Base-by-base conservation (phyloP, 1,284 basidiomycete genomes). In the Acaromyces ingoldii region DNA sequence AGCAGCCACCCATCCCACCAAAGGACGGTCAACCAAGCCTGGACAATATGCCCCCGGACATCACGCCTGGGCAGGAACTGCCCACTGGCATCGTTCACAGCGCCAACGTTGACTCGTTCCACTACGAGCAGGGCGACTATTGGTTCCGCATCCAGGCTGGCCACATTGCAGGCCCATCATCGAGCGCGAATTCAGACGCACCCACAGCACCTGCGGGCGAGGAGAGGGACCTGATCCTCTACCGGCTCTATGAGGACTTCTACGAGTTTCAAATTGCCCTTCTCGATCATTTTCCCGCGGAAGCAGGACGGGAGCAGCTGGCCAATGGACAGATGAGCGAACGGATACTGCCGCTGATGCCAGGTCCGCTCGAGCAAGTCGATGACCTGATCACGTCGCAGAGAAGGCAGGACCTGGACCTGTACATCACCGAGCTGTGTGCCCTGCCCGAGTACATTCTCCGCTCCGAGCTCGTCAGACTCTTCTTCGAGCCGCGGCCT, bases 221-320 rank as follows among this genome's bases (percentile, higher is more conserved):
- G 53, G 62, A 63, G 11, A 87, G 85, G 68, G 85, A 89, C 25
- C 84, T 98, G 49, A 85, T 92, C 60, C 82, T 98, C 36, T 97
- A 95, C 78, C 84, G 95, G 46, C 84, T 90, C 15, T 99, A 99
- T 79, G 89, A 95, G 71, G 92, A 99, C 76, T 99, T 99, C 77
- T 95, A 93, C 79, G 90, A 93, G 68, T 97, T 97, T 76, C 95
- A 99, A 72, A 87, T 95, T 50, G 81, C 83, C 7, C 82, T 99
- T 31, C 82, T 96, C 55, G 83, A 91, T 48, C 80, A 82, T 0
- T 95, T 93, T 77, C 91, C 91, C 4, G 80, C 82, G 47, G 92
- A 97, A 78, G 92, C 90, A 15, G 92, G 92, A 6, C 82, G 87
- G 6, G 40, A 58, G 44, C 51, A 6, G 57, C 63, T 36, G 53